These are phyloP conservation scores for Chrysochromulina tobinii DNA, from an alignment of 78 protist species.

Conservation along the genomic window DNA sequence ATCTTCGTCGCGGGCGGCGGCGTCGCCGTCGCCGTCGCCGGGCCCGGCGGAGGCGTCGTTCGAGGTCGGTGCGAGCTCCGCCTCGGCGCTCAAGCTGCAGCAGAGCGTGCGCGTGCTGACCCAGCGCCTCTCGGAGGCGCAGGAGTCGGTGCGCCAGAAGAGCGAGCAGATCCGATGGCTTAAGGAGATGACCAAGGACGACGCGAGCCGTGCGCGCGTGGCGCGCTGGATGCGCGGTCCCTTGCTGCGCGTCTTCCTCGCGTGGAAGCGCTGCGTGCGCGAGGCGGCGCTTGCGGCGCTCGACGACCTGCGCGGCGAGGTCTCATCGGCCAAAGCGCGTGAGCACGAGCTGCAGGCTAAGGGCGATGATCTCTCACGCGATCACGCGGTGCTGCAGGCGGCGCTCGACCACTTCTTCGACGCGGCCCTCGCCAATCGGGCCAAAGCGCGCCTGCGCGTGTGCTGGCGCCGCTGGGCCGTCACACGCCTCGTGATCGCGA, in stretches of 20 bases:
- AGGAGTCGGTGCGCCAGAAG: conserved; percentile 3
- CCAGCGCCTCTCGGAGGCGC: not conserved
- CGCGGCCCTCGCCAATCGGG: too few species aligned
- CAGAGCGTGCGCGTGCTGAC: not conserved
- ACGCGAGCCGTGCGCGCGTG: conserved; percentile 5
- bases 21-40: too few species aligned
- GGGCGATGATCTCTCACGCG: not conserved
- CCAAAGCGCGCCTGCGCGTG: too few species aligned
- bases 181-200: not conserved
- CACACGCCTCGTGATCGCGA: too few species aligned
- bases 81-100: not conserved
- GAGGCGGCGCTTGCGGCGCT: not conserved
- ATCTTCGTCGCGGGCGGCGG: too few species aligned
- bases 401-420: too few species aligned
- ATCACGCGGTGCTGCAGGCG: not conserved
- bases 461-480: too few species aligned
- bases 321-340: not conserved
- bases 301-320: not conserved
- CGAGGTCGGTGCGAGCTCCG: too few species aligned
- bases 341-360: not conserved
- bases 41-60: too few species aligned
- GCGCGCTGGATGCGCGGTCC: not conserved
- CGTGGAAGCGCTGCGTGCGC: not conserved
- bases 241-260: not conserved
- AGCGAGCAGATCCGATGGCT: conserved; percentile 12